Percentiles rank a stretch among this genome's conserved stretches.
phyloP scores from a whole-genome alignment of 345 rosid species.

The Schrenkiella parvula region DNA sequence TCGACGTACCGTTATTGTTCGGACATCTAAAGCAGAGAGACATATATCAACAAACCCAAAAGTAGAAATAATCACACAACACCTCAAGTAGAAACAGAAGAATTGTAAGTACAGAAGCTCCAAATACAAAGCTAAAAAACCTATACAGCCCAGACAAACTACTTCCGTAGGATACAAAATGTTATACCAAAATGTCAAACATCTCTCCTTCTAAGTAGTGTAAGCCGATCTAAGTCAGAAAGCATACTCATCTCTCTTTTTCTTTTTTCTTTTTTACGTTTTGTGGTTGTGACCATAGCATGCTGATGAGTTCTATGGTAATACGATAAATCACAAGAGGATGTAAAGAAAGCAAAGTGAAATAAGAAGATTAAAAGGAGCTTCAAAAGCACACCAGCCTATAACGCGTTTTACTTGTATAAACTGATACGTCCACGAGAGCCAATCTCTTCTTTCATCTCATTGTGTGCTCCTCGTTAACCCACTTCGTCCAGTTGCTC shows the following conservation, averaged over 20 bases:
- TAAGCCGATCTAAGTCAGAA: slow-evolving; percentile 33
- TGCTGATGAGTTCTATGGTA: slow-evolving; percentile 14
- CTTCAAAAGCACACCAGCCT: slow-evolving; percentile 22
- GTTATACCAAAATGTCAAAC: slow-evolving; percentile 29
- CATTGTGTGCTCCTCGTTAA: slow-evolving; percentile 67
- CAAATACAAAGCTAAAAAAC: slow-evolving; percentile 13
- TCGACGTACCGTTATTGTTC: background rate
- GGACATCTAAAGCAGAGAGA: background rate
- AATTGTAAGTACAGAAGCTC: slow-evolving; percentile 5
- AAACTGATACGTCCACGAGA: slow-evolving; percentile 1
- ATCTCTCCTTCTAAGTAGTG: slow-evolving; percentile 25
- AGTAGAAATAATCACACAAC: slow-evolving; percentile 25
- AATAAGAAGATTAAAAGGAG: slow-evolving; percentile 17
- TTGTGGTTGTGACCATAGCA: slow-evolving; percentile 1
- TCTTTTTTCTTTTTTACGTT: background rate
- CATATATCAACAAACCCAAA: background rate
- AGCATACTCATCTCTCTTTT: slow-evolving; percentile 20
- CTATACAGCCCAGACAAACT: slow-evolving; percentile 27
- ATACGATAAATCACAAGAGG: slow-evolving; percentile 27
- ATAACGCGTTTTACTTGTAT: slow-evolving; percentile 3
- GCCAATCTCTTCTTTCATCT: slow-evolving; percentile 14
- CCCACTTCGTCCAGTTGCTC: slow-evolving; percentile 54
- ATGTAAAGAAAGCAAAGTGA: slow-evolving; percentile 16
- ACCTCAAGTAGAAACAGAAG: slow-evolving; percentile 15
- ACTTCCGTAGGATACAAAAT: slow-evolving; percentile 23